Evolutionary conservation across 2,329 filamentous ascomycete species (phyloP).

Genomic region (Scedosporium apiospermum): DNA sequence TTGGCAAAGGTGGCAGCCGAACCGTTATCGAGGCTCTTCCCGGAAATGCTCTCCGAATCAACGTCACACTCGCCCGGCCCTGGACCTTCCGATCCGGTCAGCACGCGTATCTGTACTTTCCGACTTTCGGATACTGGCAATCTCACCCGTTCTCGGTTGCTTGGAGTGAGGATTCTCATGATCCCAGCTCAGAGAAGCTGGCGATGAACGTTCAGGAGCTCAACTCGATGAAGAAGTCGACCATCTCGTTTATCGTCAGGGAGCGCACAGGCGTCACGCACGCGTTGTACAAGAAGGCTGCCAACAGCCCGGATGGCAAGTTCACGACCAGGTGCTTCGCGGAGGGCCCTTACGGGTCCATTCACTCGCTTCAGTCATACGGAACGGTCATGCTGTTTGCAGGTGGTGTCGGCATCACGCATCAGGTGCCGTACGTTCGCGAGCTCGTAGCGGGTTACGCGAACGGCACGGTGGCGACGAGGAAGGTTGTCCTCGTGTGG

Average conservation of each 20-base stretch:
- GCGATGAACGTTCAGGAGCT: slow-evolving; percentile 52
- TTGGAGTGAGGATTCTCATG: slow-evolving; percentile 61
- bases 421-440: slow-evolving; percentile 66
- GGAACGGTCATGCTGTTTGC: slow-evolving; percentile 73
- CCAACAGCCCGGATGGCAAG: slow-evolving; percentile 48
- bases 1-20: slow-evolving; percentile 56
- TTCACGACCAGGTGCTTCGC: slow-evolving; percentile 57
- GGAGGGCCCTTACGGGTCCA: slow-evolving; percentile 69
- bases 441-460: slow-evolving; percentile 61
- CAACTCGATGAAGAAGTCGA: slow-evolving; percentile 49
- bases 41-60: slow-evolving; percentile 65
- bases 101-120: slow-evolving; percentile 73
- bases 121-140: slow-evolving; percentile 60
- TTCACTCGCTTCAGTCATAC: slow-evolving; percentile 63
- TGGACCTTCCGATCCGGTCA: slow-evolving; percentile 68
- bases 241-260: slow-evolving; percentile 63
- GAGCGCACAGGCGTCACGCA: slow-evolving; percentile 66
- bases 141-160: slow-evolving; percentile 74
- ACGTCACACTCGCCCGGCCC: slow-evolving; percentile 64
- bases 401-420: slow-evolving; percentile 72
- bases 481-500: slow-evolving; percentile 68
- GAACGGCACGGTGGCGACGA: slow-evolving; percentile 59
- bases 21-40: slow-evolving; percentile 67
- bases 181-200: slow-evolving; percentile 41
- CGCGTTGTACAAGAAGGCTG: slow-evolving; percentile 58